Conservation (phyloP, 805 yeast species). For the Nakazawaea ernobii region DNA sequence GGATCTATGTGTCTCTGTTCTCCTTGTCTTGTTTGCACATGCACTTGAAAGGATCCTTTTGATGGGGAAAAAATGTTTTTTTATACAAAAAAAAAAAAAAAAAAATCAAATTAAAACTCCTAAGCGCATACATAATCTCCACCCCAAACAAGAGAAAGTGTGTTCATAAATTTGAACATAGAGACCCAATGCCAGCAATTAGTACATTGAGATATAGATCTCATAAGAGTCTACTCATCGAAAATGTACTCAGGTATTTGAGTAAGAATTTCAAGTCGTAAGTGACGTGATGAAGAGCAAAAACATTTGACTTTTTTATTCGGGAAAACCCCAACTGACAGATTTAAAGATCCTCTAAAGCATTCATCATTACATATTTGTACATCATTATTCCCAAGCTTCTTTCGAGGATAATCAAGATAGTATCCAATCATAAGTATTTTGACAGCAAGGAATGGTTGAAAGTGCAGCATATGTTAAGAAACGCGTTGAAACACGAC, state of each 20-base stretch:
- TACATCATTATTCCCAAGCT: slow-evolving; percentile 30
- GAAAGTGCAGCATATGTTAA: slow-evolving; percentile 14
- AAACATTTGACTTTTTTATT: not conserved
- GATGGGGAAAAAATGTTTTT: no score
- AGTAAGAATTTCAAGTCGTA: slow-evolving; percentile 10
- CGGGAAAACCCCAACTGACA: not conserved
- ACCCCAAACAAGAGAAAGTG: no score
- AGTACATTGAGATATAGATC: not conserved
- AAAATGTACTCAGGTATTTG: not conserved
- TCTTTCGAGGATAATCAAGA: slow-evolving; percentile 14
- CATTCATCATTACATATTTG: slow-evolving; percentile 28
- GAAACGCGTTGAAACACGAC: slow-evolving; percentile 23
- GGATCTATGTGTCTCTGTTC: no score
- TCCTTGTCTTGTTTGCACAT: not conserved
- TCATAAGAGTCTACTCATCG: not conserved
- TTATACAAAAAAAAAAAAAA: no score
- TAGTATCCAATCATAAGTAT: slow-evolving; percentile 15
- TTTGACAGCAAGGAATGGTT: slow-evolving; percentile 13
- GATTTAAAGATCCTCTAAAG: slow-evolving; percentile 16
- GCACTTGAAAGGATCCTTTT: no score
- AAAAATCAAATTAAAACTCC: no score
- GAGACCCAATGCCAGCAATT: not conserved
- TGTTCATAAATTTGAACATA: no score
- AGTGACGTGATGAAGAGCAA: not conserved
- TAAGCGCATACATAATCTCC: no score